Percentiles rank a stretch among this genome's conserved stretches.
These are phyloP conservation scores for Aspergillus novofumigatus DNA, from an alignment of 2,329 filamentous ascomycete species.

Conservation along the genomic window DNA sequence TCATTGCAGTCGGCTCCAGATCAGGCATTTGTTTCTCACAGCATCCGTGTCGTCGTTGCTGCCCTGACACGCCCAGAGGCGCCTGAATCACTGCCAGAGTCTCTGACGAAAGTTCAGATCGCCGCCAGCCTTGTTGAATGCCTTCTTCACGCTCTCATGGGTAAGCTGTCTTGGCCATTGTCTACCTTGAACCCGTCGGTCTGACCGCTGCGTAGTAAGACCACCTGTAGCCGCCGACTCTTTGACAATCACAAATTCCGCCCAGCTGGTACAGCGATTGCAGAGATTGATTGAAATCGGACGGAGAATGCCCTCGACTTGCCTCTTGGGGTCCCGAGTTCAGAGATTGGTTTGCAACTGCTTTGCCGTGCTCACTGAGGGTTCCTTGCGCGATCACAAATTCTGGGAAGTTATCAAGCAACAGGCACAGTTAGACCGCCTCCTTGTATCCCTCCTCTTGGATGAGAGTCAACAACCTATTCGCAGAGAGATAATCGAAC, in stretches of 20 bases:
- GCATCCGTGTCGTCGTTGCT: slow-evolving; percentile 53
- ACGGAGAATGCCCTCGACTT: slow-evolving; percentile 11
- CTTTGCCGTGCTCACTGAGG: slow-evolving; percentile 48
- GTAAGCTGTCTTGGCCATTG: slow-evolving; percentile 33
- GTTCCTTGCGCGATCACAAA: slow-evolving; percentile 42
- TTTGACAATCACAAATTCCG: slow-evolving; percentile 31
- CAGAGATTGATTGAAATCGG: slow-evolving; percentile 33
- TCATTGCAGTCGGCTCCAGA: slow-evolving; percentile 28
- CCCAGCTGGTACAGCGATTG: slow-evolving; percentile 32
- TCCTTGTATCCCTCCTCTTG: slow-evolving; percentile 43
- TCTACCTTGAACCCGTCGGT: background rate
- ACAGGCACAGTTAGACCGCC: slow-evolving; percentile 31
- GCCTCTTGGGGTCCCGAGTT: slow-evolving; percentile 16
- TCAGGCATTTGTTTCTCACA: slow-evolving; percentile 38
- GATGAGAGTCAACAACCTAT: slow-evolving; percentile 39
- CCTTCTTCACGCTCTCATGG: slow-evolving; percentile 53
- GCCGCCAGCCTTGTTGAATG: slow-evolving; percentile 54
- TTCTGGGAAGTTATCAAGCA: slow-evolving; percentile 45
- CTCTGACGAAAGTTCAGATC: slow-evolving; percentile 48
- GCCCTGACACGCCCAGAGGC: slow-evolving; percentile 59
- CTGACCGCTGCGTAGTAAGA: slow-evolving; percentile 20
- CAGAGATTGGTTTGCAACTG: slow-evolving; percentile 40
- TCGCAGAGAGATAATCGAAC: slow-evolving; percentile 37
- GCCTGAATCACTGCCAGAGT: slow-evolving; percentile 43
- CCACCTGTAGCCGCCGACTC: slow-evolving; percentile 22